Evolutionary conservation across 2,329 filamentous ascomycete genomes (phyloP).

Genomic region (Trichoderma lentiforme): DNA sequence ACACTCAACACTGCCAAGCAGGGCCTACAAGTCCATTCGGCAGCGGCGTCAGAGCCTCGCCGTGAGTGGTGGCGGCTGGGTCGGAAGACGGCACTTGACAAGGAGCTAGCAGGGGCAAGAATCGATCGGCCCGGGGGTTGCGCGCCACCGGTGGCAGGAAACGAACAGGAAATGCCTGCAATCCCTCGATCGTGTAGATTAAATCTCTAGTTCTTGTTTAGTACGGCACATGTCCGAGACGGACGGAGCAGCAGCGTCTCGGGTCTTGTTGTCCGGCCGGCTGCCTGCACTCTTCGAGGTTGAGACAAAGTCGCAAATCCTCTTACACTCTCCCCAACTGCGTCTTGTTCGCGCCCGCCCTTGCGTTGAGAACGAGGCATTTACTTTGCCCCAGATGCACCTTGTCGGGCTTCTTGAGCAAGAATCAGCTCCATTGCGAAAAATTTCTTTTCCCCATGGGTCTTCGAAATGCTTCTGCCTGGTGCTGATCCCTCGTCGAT

Average conservation of each 20-base stretch:
- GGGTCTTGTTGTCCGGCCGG: background rate
- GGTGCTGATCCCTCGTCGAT: constrained; percentile 14
- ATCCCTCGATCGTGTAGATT: constrained; percentile 12
- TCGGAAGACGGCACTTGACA: constrained; percentile 16
- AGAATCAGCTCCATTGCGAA: background rate
- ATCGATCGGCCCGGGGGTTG: constrained; percentile 9
- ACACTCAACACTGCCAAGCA: background rate
- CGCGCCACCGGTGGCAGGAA: background rate
- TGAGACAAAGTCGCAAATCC: background rate
- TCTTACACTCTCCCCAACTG: background rate
- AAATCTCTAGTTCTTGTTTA: background rate
- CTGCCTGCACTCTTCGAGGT: background rate
- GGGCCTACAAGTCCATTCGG: background rate
- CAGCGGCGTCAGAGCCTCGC: constrained; percentile 13
- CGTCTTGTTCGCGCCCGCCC: background rate
- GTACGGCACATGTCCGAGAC: background rate
- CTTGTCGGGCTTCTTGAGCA: background rate
- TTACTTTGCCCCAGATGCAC: background rate
- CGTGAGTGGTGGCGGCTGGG: constrained; percentile 14
- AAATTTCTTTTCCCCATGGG: background rate
- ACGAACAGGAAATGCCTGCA: background rate
- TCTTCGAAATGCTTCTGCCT: constrained; percentile 17
- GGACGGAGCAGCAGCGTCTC: background rate
- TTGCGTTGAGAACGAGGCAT: constrained; percentile 5
- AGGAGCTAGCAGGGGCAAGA: constrained; percentile 8